Evolutionary conservation across 2,329 filamentous ascomycete species (phyloP), one percentile per base, ranked within the genome.

Genomic region (Biscogniauxia sp.): DNA sequence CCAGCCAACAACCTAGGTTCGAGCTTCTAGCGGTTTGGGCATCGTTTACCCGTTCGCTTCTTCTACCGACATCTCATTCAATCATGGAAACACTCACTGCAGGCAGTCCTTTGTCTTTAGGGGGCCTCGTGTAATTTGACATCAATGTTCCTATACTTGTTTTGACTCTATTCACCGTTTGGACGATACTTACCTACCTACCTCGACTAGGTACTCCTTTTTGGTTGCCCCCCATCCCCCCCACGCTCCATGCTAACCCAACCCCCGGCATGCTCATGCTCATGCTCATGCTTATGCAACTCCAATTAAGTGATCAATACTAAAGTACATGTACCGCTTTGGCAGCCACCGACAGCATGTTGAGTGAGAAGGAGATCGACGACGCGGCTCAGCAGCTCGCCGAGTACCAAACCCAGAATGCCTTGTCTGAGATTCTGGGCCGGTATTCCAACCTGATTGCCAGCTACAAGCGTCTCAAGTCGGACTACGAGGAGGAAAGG

Each of bases 401-500:
- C 37, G 67, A 67, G 32, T 77, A 73, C 54, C 74, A 72, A 5
- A 64, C 57, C 6, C 63, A 67, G 5, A 69, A 68, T 51, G 59
- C 64, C 5, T 66, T 77, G 2, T 55, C 67, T 8, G 66, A 70
- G 1, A 72, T 76, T n/a, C 64, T 76, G 2, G 69, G 74, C 19
- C 64, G 67, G 2, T 78, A 79, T 60, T 66, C 65, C 6, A 56
- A 73, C 37, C 74, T 87, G 6, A 72, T 87, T n/a, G 76, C 80
- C 6, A 78, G 80, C 60, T 86, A 87, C 72, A 82, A 77, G 60
- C 75, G 77, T 0, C 74, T 88, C 28, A 85, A 82, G 68, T 83
- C 79, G 62, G 82, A 86, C 62, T 84, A 82, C 57, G 84, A 86
- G 64, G 81, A 86, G 63, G 82, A 83, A 62, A 79, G 81, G 50